Percentiles rank a stretch among this genome's conserved stretches.
Conservation (phyloP, 106 monocot species). For the Hemerocallis citrina region DNA sequence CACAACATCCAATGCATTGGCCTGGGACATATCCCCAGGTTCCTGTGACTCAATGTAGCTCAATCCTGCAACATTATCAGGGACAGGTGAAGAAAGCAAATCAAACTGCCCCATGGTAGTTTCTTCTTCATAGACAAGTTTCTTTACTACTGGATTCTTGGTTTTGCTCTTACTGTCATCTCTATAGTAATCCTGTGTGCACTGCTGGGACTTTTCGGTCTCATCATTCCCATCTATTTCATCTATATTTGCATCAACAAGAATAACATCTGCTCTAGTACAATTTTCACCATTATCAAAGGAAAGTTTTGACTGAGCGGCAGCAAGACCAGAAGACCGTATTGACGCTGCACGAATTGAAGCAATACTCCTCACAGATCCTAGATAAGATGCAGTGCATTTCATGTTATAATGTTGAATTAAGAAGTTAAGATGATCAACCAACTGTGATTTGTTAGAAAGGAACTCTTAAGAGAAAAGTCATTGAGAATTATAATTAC, state of each 20-base stretch:
- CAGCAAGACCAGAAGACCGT: conserved; percentile 39
- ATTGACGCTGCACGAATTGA: conserved; percentile 48
- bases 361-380: conserved; percentile 39
- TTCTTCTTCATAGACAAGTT: conserved; percentile 41
- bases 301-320: conserved; percentile 17
- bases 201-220: conserved; percentile 3
- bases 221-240: conserved; percentile 3
- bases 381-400: conserved; percentile 21
- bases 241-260: background rate
- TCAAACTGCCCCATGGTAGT: background rate
- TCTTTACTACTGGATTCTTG: conserved; percentile 27
- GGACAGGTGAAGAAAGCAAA: background rate
- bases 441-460: background rate
- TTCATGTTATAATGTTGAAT: background rate
- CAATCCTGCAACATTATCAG: conserved; percentile 37
- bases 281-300: background rate
- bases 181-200: conserved; percentile 11
- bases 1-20: conserved; percentile 71
- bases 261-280: background rate
- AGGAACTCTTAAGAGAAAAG: background rate
- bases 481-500: background rate
- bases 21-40: conserved; percentile 73
- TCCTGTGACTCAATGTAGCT: conserved; percentile 77
- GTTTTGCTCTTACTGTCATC: conserved; percentile 16
- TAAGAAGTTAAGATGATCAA: background rate